phyloP scores from a whole-genome alignment of 352 stramenopile species.

The Pythium folliculosum region DNA sequence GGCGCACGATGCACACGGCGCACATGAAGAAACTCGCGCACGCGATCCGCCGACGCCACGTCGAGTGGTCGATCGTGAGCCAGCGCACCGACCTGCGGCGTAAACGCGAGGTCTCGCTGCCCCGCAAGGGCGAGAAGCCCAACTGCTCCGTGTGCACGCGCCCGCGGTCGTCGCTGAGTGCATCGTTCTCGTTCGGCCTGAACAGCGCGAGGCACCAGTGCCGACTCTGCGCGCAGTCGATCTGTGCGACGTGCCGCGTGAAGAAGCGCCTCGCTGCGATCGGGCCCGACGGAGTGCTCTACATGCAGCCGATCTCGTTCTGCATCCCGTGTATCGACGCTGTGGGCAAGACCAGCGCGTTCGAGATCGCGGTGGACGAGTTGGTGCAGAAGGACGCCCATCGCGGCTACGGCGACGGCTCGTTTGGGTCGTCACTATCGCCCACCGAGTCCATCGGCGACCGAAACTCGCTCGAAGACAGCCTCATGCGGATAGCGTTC shows the following conservation, averaged over 20 bases:
- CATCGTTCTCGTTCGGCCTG: no score
- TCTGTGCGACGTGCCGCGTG: slow-evolving; percentile 21
- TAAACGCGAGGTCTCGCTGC: not conserved
- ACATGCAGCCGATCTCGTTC: slow-evolving; percentile 18
- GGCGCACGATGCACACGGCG: slow-evolving; percentile 41
- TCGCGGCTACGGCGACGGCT: slow-evolving; percentile 17
- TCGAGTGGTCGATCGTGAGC: slow-evolving; percentile 7
- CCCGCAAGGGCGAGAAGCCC: not conserved
- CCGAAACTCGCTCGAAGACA: slow-evolving; percentile 2
- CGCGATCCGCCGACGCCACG: slow-evolving; percentile 15
- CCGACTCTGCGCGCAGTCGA: slow-evolving; percentile 13
- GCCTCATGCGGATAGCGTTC: slow-evolving; percentile 6
- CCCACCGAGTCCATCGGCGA: slow-evolving; percentile 8
- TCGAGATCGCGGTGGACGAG: slow-evolving; percentile 23
- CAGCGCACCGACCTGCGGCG: slow-evolving; percentile 7
- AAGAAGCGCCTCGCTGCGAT: slow-evolving; percentile 24
- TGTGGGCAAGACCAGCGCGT: slow-evolving; percentile 11
- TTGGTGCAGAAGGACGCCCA: slow-evolving; percentile 21
- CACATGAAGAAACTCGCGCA: slow-evolving; percentile 51
- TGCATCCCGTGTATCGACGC: slow-evolving; percentile 13
- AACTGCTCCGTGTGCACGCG: slow-evolving; percentile 13
- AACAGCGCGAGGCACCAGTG: slow-evolving; percentile 9
- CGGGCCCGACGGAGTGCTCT: slow-evolving; percentile 4
- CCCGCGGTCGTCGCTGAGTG: slow-evolving; percentile 4
- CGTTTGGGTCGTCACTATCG: slow-evolving; percentile 11